Conservation (phyloP, 129 eudicot genomes). For the Pittosporum tobira region DNA sequence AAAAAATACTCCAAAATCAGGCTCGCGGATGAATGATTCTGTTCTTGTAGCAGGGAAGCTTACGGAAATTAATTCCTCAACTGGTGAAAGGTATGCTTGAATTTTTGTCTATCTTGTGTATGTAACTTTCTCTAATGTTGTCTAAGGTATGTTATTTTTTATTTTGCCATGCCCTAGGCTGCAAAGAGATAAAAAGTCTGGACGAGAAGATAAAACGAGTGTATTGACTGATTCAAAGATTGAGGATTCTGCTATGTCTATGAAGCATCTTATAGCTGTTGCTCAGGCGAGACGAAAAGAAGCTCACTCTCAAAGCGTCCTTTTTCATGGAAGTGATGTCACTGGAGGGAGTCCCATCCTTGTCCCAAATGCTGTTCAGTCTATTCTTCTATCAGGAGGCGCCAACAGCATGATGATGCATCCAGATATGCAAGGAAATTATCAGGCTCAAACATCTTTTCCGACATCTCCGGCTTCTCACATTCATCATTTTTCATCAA, state of each 20-base stretch:
- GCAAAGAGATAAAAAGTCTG: not conserved
- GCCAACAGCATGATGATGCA: slow-evolving; percentile 25
- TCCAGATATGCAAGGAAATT: slow-evolving; percentile 28
- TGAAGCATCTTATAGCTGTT: slow-evolving; percentile 69
- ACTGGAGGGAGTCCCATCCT: slow-evolving; percentile 43
- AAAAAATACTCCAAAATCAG: slow-evolving; percentile 44
- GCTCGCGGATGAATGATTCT: slow-evolving; percentile 28
- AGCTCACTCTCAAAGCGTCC: slow-evolving; percentile 11
- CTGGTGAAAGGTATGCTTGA: slow-evolving; percentile 44
- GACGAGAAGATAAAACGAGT: slow-evolving; percentile 26
- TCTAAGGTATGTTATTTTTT: too few species aligned
- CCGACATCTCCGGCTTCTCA: slow-evolving; percentile 40
- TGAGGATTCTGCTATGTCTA: slow-evolving; percentile 48
- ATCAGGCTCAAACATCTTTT: slow-evolving; percentile 26
- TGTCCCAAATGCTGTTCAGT: slow-evolving; percentile 28
- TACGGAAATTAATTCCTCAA: slow-evolving; percentile 17
- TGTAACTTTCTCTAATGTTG: not conserved
- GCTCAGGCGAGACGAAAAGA: not conserved
- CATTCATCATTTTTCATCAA: slow-evolving; percentile 25
- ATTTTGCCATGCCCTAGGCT: not conserved
- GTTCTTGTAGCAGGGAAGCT: slow-evolving; percentile 20
- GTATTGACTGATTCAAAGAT: slow-evolving; percentile 31
- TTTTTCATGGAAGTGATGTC: slow-evolving; percentile 33
- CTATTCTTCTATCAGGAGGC: slow-evolving; percentile 22
- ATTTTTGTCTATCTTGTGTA: not conserved